Conservation (phyloP, 1,284 basidiomycete species). For the Pseudozyma sp. region DNA sequence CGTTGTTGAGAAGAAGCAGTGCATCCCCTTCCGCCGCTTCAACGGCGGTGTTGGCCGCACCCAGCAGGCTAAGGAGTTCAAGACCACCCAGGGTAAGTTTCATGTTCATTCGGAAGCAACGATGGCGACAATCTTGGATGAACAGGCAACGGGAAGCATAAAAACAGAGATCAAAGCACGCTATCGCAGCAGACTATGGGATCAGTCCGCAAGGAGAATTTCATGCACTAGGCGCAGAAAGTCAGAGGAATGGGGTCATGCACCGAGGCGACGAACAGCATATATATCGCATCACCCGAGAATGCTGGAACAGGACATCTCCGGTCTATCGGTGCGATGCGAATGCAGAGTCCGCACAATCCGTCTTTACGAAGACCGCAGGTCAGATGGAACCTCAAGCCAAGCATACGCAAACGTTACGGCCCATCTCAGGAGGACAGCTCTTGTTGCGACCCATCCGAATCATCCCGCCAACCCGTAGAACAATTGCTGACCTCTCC, state of each 20-base stretch:
- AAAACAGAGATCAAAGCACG: background rate
- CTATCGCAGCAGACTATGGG: background rate
- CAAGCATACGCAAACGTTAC: background rate
- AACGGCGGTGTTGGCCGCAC: slow-evolving; percentile 96
- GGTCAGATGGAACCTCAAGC: background rate
- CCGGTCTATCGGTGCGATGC: too few species aligned
- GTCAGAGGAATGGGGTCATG: too few species aligned
- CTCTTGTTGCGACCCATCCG: background rate
- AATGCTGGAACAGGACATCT: too few species aligned
- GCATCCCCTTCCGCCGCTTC: slow-evolving; percentile 97
- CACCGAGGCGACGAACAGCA: too few species aligned
- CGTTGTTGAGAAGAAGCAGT: slow-evolving; percentile 95
- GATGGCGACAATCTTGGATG: background rate
- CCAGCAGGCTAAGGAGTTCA: slow-evolving; percentile 97
- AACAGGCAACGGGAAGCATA: background rate
- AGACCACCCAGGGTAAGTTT: slow-evolving; percentile 88
- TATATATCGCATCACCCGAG: too few species aligned
- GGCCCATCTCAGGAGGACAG: too few species aligned
- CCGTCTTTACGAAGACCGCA: too few species aligned
- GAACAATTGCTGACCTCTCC: slow-evolving; percentile 14
- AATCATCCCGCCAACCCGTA: too few species aligned
- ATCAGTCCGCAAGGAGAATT: background rate
- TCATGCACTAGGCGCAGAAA: too few species aligned
- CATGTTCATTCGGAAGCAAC: background rate
- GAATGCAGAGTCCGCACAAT: too few species aligned